These are phyloP conservation scores for Aspergillus cristatus DNA, from an alignment of 495 filamentous ascomycete species.

Conservation along the genomic window DNA sequence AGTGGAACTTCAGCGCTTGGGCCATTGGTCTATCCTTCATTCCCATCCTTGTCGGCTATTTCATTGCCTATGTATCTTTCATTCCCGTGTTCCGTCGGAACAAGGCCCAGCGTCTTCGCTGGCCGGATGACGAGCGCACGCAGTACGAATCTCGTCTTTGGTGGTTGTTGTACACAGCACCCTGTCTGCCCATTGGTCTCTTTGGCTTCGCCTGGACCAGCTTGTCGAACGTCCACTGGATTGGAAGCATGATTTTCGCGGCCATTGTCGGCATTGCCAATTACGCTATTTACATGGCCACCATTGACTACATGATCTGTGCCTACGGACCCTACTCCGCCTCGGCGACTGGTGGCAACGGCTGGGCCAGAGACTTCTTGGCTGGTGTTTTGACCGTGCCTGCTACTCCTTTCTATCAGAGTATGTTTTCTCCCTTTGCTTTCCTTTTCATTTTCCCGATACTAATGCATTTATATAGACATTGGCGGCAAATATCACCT, in stretches of 20 bases:
- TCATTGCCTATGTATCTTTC: constrained; percentile 47
- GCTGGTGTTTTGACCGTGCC: constrained; percentile 70
- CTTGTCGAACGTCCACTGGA: constrained; percentile 53
- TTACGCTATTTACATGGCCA: constrained; percentile 64
- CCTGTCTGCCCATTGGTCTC: constrained; percentile 50
- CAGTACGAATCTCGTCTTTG: constrained; percentile 55
- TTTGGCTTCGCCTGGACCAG: constrained; percentile 57
- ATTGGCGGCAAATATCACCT: constrained; percentile 54
- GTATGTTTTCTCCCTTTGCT: constrained; percentile 14
- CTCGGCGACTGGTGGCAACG: constrained; percentile 64
- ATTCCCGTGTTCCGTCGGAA: constrained; percentile 47
- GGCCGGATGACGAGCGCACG: constrained; percentile 43
- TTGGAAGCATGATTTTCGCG: constrained; percentile 53
- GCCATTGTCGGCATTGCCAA: constrained; percentile 62
- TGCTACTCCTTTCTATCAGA: constrained; percentile 59
- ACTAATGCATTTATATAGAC: constrained; percentile 22
- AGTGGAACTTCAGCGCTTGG: constrained; percentile 47
- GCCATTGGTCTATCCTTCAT: constrained; percentile 47
- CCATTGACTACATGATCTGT: constrained; percentile 67
- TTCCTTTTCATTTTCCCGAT: neutral
- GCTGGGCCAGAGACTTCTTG: constrained; percentile 70
- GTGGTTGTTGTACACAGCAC: constrained; percentile 49
- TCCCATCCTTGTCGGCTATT: constrained; percentile 51
- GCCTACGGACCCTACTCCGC: constrained; percentile 65
- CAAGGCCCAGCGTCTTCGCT: constrained; percentile 31